Evolutionary conservation across 805 yeast genomes (phyloP).

Genomic region (Saccharomycopsis oosterbeekiorum): DNA sequence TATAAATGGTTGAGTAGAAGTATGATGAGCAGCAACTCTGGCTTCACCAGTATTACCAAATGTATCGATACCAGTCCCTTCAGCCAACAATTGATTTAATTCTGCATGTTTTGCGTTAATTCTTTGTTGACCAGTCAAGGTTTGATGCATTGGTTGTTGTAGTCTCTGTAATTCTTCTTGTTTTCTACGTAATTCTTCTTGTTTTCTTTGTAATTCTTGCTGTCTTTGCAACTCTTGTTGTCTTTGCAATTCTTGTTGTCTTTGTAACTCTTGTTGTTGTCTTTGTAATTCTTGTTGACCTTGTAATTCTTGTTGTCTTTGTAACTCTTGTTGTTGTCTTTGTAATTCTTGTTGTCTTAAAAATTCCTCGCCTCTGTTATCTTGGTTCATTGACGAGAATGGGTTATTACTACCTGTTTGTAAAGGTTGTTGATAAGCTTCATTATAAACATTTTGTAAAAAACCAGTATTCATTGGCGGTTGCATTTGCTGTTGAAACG

Average conservation of each 20-base stretch:
- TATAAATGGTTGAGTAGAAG: slow-evolving; percentile 68
- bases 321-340: slow-evolving; percentile 15
- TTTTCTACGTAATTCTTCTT: slow-evolving; percentile 18
- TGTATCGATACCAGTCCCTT: slow-evolving; percentile 89
- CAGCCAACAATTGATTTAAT: slow-evolving; percentile 66
- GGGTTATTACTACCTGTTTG: slow-evolving; percentile 74
- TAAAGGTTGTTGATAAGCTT: slow-evolving; percentile 34
- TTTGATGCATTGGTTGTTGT: slow-evolving; percentile 34
- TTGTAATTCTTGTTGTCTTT: slow-evolving; percentile 8
- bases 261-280: slow-evolving; percentile 16
- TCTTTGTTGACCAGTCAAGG: slow-evolving; percentile 43
- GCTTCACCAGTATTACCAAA: slow-evolving; percentile 80
- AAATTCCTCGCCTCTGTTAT: slow-evolving; percentile 5
- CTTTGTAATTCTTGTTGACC: slow-evolving; percentile 7
- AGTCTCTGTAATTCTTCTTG: slow-evolving; percentile 21
- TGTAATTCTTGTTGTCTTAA: slow-evolving; percentile 20
- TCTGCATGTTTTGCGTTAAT: slow-evolving; percentile 56
- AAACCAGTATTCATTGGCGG: slow-evolving; percentile 46
- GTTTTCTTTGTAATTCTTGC: slow-evolving; percentile 22
- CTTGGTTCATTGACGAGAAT: slow-evolving; percentile 39
- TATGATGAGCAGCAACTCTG: slow-evolving; percentile 89
- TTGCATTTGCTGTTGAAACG: slow-evolving; percentile 31
- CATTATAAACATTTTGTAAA: slow-evolving; percentile 35
- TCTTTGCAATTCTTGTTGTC: slow-evolving; percentile 13
- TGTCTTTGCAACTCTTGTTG: slow-evolving; percentile 15